Evolutionary conservation across 2,329 filamentous ascomycete species (phyloP).

Genomic region (Fusarium pseudoanthophilum): DNA sequence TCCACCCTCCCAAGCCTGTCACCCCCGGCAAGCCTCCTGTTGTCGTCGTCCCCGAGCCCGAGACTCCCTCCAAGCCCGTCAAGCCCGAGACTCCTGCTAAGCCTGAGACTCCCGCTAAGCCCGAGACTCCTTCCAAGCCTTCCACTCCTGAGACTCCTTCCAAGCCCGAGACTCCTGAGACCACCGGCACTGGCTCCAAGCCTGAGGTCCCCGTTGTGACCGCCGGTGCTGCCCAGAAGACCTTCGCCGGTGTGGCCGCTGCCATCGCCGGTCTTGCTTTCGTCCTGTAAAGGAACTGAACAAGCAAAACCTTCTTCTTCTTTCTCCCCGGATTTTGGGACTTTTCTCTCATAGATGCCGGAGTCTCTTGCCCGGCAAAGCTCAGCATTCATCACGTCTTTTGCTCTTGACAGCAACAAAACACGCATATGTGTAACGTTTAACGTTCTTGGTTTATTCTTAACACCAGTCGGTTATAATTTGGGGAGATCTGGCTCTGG

Average conservation of each 20-base stretch:
- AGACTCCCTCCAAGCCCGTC: neutral
- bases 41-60: constrained; percentile 23
- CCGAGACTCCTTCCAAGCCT: neutral
- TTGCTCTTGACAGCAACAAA: constrained; percentile 9
- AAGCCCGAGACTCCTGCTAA: neutral
- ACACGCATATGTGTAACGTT: constrained; percentile 31
- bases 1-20: constrained; percentile 12
- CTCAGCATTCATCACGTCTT: constrained; percentile 23
- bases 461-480: constrained; percentile 26
- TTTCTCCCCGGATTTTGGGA: constrained; percentile 1
- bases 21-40: constrained; percentile 10
- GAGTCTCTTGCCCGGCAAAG: neutral
- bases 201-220: constrained; percentile 35
- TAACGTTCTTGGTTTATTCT: constrained; percentile 42
- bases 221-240: constrained; percentile 42
- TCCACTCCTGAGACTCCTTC: neutral
- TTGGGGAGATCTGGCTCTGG: constrained; percentile 21
- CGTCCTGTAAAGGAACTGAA: constrained; percentile 38
- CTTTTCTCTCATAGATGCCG: neutral
- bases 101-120: neutral
- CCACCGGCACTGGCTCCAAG: constrained; percentile 6
- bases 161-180: neutral
- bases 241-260: constrained; percentile 38
- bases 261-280: constrained; percentile 42
- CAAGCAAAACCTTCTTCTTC: neutral